phyloP scores from a whole-genome alignment of 75 land plant species.

The Pinus albicaulis region DNA sequence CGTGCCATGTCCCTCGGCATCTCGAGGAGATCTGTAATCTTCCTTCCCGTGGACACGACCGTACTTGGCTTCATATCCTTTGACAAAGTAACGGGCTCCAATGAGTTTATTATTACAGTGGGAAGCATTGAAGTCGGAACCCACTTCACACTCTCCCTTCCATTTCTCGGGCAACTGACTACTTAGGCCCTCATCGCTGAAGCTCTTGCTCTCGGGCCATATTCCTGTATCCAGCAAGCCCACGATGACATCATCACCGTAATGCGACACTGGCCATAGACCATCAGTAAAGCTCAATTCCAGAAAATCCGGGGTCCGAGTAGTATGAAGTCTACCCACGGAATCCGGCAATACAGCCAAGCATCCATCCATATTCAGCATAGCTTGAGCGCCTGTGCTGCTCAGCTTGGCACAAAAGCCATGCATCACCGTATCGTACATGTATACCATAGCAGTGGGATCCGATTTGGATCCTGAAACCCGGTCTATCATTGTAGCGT shows the following conservation, averaged over 20 bases:
- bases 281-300: conserved; percentile 22
- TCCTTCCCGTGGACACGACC: conserved; percentile 5
- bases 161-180: conserved; percentile 19
- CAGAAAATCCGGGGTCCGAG: conserved; percentile 47
- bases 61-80: neutral
- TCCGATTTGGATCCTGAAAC: conserved; percentile 10
- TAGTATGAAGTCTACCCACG: conserved; percentile 44
- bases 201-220: conserved; percentile 54
- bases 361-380: conserved; percentile 32
- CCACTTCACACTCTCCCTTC: conserved; percentile 49
- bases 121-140: conserved; percentile 33
- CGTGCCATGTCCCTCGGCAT: conserved; percentile 32
- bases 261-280: conserved; percentile 42
- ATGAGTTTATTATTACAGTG: conserved; percentile 56
- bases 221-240: conserved; percentile 59
- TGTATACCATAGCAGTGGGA: conserved; percentile 18
- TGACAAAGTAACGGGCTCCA: neutral
- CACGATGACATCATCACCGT: conserved; percentile 48
- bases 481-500: conserved; percentile 12
- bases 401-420: conserved; percentile 51
- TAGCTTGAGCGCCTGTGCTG: conserved; percentile 21
- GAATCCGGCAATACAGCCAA: conserved; percentile 19
- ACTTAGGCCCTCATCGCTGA: conserved; percentile 32
- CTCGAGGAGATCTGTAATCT: conserved; percentile 37
- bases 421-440: conserved; percentile 35